Conservation (phyloP, 2,329 filamentous ascomycete species). For the Coniochaeta pulveracea region DNA sequence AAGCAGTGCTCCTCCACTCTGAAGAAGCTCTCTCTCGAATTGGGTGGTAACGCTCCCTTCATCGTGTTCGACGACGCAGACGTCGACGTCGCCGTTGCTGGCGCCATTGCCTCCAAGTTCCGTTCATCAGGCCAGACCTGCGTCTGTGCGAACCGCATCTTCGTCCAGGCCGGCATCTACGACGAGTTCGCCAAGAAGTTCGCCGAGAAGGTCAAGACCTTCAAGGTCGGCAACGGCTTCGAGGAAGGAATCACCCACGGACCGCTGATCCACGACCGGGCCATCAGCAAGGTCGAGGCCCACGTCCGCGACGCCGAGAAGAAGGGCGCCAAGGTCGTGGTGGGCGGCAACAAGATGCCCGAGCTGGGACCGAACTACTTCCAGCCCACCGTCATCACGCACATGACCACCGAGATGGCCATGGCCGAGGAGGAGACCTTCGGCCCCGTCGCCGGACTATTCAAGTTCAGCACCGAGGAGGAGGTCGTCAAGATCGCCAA, state of each 20-base stretch:
- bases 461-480: conserved; percentile 78
- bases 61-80: conserved; percentile 96
- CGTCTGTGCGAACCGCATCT: conserved; percentile 78
- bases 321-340: conserved; percentile 65
- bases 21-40: conserved; percentile 77
- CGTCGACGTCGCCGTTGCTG: conserved; percentile 70
- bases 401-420: conserved; percentile 77
- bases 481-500: conserved; percentile 84
- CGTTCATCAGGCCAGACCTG: conserved; percentile 92
- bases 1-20: conserved; percentile 75
- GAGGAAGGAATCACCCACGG: conserved; percentile 63
- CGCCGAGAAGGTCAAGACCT: conserved; percentile 58
- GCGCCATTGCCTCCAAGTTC: conserved; percentile 83
- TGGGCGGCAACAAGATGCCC: conserved; percentile 63
- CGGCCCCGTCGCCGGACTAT: conserved; percentile 82
- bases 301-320: conserved; percentile 70
- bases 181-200: conserved; percentile 61
- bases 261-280: conserved; percentile 75
- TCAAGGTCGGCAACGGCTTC: conserved; percentile 69
- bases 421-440: conserved; percentile 88
- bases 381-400: conserved; percentile 77
- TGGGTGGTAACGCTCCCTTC: conserved; percentile 90
- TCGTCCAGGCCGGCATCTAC: conserved; percentile 68
- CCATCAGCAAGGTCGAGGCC: conserved; percentile 64
- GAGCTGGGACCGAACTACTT: conserved; percentile 80